Conservation (phyloP, 371 early-diverging fungal genomes). For the Mortierella sp. region DNA sequence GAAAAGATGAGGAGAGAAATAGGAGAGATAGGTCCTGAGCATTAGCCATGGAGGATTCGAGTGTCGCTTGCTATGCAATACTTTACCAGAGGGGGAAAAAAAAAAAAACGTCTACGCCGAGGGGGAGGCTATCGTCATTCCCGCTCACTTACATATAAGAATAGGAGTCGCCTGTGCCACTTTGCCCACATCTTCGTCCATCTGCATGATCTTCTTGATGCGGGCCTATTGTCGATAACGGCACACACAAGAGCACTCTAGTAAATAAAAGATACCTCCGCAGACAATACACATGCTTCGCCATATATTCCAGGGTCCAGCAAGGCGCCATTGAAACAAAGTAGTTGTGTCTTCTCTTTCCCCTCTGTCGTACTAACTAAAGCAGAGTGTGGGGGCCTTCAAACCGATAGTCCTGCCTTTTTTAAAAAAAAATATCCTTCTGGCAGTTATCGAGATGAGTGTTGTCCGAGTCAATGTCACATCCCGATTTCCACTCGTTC, state of each 20-base stretch:
- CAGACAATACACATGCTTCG: too few relatives aligned
- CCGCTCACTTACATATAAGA: constrained; percentile 83
- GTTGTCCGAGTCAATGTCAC: constrained; percentile 11
- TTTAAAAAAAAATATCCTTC: too few relatives aligned
- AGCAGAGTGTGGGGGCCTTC: too few relatives aligned
- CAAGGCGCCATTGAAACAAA: too few relatives aligned
- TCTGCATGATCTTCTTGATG: constrained; percentile 99
- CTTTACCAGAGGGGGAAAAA: constrained; percentile 2
- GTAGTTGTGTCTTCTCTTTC: too few relatives aligned
- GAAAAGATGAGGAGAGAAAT: neutral
- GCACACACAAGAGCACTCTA: neutral
- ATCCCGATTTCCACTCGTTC: neutral
- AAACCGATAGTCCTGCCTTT: too few relatives aligned
- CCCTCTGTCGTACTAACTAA: too few relatives aligned
- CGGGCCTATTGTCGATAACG: constrained; percentile 80
- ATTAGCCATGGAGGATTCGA: neutral
- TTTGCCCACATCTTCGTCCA: constrained; percentile 99
- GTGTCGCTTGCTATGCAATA: neutral
- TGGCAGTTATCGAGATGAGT: neutral
- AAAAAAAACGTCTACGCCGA: neutral
- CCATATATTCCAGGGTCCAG: too few relatives aligned
- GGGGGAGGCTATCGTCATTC: neutral
- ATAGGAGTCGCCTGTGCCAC: constrained; percentile 98
- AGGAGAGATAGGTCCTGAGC: neutral
- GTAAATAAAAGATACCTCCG: neutral